Conservation (phyloP, 331 rosid genomes). For the Telfairia occidentalis region DNA sequence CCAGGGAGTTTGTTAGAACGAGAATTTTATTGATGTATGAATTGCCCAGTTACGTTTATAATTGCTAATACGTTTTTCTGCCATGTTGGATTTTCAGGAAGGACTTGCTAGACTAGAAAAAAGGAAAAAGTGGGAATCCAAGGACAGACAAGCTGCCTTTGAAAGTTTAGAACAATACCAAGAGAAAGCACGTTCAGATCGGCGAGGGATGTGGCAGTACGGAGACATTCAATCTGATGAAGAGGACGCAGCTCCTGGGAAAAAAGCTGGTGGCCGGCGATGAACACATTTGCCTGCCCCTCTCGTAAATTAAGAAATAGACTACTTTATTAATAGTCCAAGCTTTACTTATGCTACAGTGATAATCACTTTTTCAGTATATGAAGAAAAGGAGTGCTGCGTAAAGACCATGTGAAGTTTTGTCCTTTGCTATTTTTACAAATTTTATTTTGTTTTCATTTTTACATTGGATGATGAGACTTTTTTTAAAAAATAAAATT, state of each 20-base stretch:
- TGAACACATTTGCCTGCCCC: slow-evolving; percentile 14
- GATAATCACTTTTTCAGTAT: neutral
- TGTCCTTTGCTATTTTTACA: neutral
- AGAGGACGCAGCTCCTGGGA: slow-evolving; percentile 50
- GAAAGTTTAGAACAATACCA: slow-evolving; percentile 69
- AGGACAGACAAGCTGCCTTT: slow-evolving; percentile 55
- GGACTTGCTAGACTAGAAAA: slow-evolving; percentile 82
- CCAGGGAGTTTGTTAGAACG: neutral
- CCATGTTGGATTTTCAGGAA: slow-evolving; percentile 48
- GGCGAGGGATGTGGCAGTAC: slow-evolving; percentile 88
- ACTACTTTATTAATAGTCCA: neutral
- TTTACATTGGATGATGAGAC: neutral
- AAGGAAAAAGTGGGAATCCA: slow-evolving; percentile 60
- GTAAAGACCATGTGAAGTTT: slow-evolving; percentile 7
- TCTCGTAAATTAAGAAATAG: neutral
- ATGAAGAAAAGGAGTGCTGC: neutral
- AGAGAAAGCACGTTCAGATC: slow-evolving; percentile 54
- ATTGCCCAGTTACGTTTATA: neutral
- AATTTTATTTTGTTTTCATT: neutral
- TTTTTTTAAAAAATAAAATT: neutral
- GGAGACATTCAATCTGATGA: slow-evolving; percentile 89
- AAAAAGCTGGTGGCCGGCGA: slow-evolving; percentile 59
- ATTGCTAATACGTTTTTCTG: neutral
- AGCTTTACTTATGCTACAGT: neutral
- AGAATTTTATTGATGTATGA: neutral